These are phyloP conservation scores for Diaporthe australafricana DNA, from an alignment of 2,329 filamentous ascomycete genomes.

Conservation along the genomic window DNA sequence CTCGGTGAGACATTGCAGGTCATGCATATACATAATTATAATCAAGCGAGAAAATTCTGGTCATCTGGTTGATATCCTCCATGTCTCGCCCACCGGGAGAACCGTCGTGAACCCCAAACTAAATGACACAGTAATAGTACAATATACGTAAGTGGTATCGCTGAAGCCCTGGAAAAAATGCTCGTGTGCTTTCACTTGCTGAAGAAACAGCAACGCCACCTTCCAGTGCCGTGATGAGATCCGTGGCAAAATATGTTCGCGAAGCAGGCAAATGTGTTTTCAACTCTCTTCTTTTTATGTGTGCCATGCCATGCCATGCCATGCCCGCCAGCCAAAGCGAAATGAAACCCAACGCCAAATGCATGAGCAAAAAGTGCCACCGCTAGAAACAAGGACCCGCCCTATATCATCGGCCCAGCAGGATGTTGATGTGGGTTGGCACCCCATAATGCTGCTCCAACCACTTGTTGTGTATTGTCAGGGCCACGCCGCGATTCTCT, in stretches of 20 bases:
- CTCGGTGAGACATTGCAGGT: too few species aligned
- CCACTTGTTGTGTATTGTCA: conserved; percentile 45
- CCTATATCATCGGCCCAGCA: conserved; percentile 32
- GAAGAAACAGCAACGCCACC: not conserved
- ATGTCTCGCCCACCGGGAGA: not conserved
- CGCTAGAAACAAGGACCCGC: not conserved
- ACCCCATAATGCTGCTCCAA: conserved; percentile 50
- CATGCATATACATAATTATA: not conserved
- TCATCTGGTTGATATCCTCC: not conserved
- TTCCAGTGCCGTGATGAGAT: not conserved
- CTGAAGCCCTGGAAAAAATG: conserved; percentile 18
- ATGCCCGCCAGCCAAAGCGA: conserved; percentile 12
- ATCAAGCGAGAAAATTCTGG: not conserved
- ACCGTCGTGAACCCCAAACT: not conserved
- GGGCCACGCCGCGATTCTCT: conserved; percentile 38
- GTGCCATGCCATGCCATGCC: conserved; percentile 29
- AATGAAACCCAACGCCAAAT: conserved; percentile 25
- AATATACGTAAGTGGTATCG: conserved; percentile 19
- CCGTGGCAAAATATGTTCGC: not conserved
- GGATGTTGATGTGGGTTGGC: conserved; percentile 34
- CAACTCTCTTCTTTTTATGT: not conserved
- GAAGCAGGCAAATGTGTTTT: conserved; percentile 13
- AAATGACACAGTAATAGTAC: conserved; percentile 9
- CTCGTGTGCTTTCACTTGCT: conserved; percentile 5
- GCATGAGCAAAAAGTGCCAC: conserved; percentile 3